Conservation (phyloP, 192 early-diverging fungal species). For the Irineochytrium annulatum region DNA sequence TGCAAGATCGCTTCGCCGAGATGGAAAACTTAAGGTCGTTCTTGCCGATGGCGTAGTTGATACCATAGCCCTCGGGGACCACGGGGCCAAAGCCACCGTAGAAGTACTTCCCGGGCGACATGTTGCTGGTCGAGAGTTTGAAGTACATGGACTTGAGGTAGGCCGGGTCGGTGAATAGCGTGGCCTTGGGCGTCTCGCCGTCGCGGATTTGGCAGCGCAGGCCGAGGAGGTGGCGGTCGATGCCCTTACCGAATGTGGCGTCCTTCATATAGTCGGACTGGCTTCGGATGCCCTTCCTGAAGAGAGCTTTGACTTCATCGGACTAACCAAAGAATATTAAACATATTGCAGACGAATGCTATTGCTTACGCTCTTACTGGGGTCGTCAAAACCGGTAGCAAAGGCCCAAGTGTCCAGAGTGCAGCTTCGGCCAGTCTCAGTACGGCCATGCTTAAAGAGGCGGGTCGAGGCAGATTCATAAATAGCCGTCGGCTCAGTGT, state of each 20-base stretch:
- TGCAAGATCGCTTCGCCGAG: conserved; percentile 39
- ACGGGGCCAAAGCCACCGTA: conserved; percentile 57
- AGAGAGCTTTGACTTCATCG: conserved; percentile 40
- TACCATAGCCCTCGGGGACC: conserved; percentile 49
- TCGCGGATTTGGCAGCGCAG: conserved; percentile 54
- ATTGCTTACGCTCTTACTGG: neutral
- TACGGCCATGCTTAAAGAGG: conserved; percentile 72
- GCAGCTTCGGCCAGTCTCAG: conserved; percentile 86
- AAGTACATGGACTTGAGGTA: conserved; percentile 76
- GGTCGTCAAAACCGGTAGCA: conserved; percentile 67
- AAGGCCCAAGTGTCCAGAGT: conserved; percentile 75
- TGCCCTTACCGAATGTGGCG: conserved; percentile 71
- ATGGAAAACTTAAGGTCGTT: conserved; percentile 59
- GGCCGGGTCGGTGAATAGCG: conserved; percentile 78
- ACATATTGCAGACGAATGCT: neutral
- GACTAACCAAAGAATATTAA: conserved; percentile 27
- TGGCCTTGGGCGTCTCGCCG: conserved; percentile 27
- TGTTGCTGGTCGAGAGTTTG: conserved; percentile 74
- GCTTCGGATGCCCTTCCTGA: conserved; percentile 37
- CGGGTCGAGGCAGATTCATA: conserved; percentile 53
- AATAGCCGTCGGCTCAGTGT: conserved; percentile 54
- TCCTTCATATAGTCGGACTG: conserved; percentile 76
- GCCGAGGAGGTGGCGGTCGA: conserved; percentile 90
- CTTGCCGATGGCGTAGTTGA: conserved; percentile 58
- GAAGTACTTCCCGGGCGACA: conserved; percentile 45